Base-by-base conservation (phyloP, 306 rosid species). In the Delonix regia region DNA sequence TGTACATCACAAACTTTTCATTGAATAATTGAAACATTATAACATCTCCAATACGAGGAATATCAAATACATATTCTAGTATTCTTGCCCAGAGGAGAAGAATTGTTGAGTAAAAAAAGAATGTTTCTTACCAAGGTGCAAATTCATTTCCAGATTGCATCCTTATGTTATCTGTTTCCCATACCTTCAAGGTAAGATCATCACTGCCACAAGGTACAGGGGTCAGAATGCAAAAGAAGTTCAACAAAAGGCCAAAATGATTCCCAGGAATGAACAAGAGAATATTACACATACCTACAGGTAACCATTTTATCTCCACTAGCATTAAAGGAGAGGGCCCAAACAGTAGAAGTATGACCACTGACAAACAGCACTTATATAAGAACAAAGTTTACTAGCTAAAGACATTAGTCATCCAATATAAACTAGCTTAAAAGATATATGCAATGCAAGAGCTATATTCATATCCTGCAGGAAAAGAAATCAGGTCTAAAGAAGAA, bases 271-370 rank as follows among this genome's bases (percentile, higher is more conserved):
- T 22, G 48, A 25, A 62, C 71, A 33, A 71, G 25, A 80, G 41
- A 38, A 36, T 18, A 41, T 28, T 68, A 45, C n/a, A 57, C 90
- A 55, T 83, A 95, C 98, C 99, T 88, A 84, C 96, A 89, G 45
- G 94, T 85, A 74, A 91, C 97, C 96, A 96, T 88, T 88, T 89
- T 96, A 87, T 96, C 96, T 77, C 96, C 99, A 24, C 78, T 75
- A 39, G 88, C 70, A 83, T 90, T 91, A 75, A 96, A 89, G 39
- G 98, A 93, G 34, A 96, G 75, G 73, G 97, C 97, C 98, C 99
- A 96, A 33, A 93, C 91, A 33, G 99, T 96, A 69, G 96, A 91
- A 63, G 94, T 82, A 78, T 96, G 99, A 71, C 98, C 98, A 21
- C 98, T 96, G 88, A 78, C 68, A 89, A 42, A 67, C 7, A 67